Evolutionary conservation across 352 stramenopile species (phyloP).

Genomic region (Globisporangium alternatum): DNA sequence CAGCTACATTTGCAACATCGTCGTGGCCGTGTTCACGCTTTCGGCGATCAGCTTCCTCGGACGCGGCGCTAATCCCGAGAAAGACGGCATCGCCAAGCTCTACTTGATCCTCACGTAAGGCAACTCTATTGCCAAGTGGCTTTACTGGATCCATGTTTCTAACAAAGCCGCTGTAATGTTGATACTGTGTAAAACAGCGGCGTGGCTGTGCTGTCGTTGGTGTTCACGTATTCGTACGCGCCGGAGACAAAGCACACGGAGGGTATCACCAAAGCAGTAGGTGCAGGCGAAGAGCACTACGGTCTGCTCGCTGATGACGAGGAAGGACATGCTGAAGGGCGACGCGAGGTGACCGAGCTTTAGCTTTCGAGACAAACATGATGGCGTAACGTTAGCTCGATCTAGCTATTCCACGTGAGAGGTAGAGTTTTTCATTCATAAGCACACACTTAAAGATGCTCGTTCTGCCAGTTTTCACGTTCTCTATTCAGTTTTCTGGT

Average conservation of each 20-base stretch:
- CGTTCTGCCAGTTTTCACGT: neutral
- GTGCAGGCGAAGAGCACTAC: constrained; percentile 36
- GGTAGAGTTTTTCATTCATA: neutral
- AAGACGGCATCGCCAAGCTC: constrained; percentile 83
- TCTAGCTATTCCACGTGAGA: neutral
- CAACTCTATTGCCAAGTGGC: neutral
- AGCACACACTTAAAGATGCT: neutral
- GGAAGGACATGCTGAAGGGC: constrained; percentile 28
- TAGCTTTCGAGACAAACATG: constrained; percentile 11
- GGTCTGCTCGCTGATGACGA: constrained; percentile 35
- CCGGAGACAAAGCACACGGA: constrained; percentile 64
- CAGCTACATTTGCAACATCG: constrained; percentile 86
- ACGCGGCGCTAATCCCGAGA: constrained; percentile 56
- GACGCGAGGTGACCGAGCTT: constrained; percentile 46
- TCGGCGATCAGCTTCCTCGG: constrained; percentile 78
- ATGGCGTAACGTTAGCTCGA: neutral
- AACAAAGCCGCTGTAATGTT: too few relatives aligned
- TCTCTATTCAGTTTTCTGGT: neutral
- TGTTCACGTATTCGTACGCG: constrained; percentile 53
- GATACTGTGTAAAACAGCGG: constrained; percentile 19
- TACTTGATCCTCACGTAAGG: constrained; percentile 71
- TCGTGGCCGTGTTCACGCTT: constrained; percentile 72
- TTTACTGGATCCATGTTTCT: neutral
- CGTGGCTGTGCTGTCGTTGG: constrained; percentile 32
- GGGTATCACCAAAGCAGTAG: constrained; percentile 13